These are phyloP conservation scores for Geranium rotundifolium DNA, from an alignment of 345 rosid species.

Conservation along the genomic window DNA sequence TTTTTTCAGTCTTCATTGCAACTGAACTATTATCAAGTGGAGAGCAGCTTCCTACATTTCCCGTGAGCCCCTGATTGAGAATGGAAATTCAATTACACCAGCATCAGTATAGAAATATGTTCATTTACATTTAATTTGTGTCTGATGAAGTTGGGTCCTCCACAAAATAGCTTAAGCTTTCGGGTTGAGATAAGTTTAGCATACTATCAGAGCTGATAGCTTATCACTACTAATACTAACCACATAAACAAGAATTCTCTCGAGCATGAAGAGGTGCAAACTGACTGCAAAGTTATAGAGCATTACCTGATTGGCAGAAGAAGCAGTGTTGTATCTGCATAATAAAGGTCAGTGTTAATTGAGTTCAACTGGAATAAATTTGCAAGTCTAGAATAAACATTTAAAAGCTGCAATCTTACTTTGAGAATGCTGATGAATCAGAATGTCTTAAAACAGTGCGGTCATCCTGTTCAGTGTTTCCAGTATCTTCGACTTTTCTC, in stretches of 20 bases:
- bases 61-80: slow-evolving; percentile 33
- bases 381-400: slow-evolving; percentile 5
- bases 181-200: no score
- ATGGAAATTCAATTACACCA: slow-evolving; percentile 9
- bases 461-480: slow-evolving; percentile 26
- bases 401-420: slow-evolving; percentile 26
- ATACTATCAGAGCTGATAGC: no score
- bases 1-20: slow-evolving; percentile 32
- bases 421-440: slow-evolving; percentile 62
- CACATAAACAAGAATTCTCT: background rate
- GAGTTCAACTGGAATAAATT: slow-evolving; percentile 5
- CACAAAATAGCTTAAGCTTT: no score
- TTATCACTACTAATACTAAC: no score
- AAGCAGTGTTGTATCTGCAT: slow-evolving; percentile 44
- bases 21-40: slow-evolving; percentile 35
- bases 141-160: no score
- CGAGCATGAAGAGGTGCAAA: background rate
- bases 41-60: slow-evolving; percentile 47
- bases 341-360: slow-evolving; percentile 2
- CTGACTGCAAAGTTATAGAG: background rate
- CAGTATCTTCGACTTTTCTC: slow-evolving; percentile 26
- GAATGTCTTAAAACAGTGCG: slow-evolving; percentile 50
- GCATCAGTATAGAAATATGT: slow-evolving; percentile 3
- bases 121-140: background rate
- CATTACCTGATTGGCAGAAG: slow-evolving; percentile 52